A percentile compares a stretch with the other conserved stretches of the same genome.
These are phyloP conservation scores for Xylariales sp. DNA, from an alignment of 2,329 filamentous ascomycete genomes.

Conservation along the genomic window DNA sequence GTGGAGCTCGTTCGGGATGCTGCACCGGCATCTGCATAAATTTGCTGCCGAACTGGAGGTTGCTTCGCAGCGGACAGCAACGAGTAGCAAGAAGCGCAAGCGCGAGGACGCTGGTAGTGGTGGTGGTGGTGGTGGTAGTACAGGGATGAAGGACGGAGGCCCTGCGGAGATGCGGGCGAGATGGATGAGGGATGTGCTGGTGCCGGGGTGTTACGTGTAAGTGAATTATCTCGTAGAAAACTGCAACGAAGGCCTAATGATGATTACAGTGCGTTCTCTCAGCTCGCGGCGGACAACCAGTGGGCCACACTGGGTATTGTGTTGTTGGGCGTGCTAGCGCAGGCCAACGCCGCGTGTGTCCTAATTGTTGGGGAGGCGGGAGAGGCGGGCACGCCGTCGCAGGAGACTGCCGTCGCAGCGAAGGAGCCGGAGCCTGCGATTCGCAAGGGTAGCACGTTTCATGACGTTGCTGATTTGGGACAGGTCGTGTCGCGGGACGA, in stretches of 20 bases:
- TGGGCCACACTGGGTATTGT: slow-evolving; percentile 68
- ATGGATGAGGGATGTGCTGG: slow-evolving; percentile 36
- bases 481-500: slow-evolving; percentile 22
- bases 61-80: slow-evolving; percentile 16
- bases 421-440: background rate
- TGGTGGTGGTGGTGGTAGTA: slow-evolving; percentile 22
- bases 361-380: slow-evolving; percentile 24
- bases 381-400: background rate
- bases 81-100: slow-evolving; percentile 34
- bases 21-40: slow-evolving; percentile 61
- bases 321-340: slow-evolving; percentile 60
- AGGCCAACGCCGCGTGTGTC: slow-evolving; percentile 43
- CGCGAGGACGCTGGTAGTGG: slow-evolving; percentile 25
- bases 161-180: slow-evolving; percentile 22
- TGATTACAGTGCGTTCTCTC: slow-evolving; percentile 58
- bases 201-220: slow-evolving; percentile 40
- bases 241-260: background rate
- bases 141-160: slow-evolving; percentile 2
- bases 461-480: slow-evolving; percentile 6
- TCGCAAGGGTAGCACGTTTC: background rate
- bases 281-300: slow-evolving; percentile 66
- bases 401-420: background rate
- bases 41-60: slow-evolving; percentile 39
- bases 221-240: slow-evolving; percentile 17
- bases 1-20: slow-evolving; percentile 69